Evolutionary conservation across 305 asterid genomes (phyloP).

Genomic region (Andrographis paniculata): DNA sequence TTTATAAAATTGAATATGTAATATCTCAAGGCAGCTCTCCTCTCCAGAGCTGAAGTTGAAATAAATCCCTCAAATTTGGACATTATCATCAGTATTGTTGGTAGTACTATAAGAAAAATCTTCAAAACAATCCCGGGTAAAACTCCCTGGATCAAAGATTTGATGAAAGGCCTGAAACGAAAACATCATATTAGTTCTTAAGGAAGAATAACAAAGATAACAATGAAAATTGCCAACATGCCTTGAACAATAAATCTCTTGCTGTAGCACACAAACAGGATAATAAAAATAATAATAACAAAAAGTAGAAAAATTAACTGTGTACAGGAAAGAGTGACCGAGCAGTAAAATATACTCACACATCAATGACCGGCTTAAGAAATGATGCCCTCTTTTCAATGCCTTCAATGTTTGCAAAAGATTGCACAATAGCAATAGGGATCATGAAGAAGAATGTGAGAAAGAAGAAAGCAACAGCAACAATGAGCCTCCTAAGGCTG

Average conservation of each 20-base stretch:
- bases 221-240: too few relatives aligned
- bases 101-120: conserved; percentile 79
- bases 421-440: conserved; percentile 84
- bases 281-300: too few relatives aligned
- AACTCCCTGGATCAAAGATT: conserved; percentile 82
- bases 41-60: conserved; percentile 70
- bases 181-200: too few relatives aligned
- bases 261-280: too few relatives aligned
- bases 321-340: conserved; percentile 51
- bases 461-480: conserved; percentile 80
- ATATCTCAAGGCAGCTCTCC: conserved; percentile 82
- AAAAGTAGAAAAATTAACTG: too few relatives aligned
- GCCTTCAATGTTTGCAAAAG: conserved; percentile 76
- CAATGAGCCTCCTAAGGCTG: conserved; percentile 65
- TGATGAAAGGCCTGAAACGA: conserved; percentile 60
- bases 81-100: conserved; percentile 77
- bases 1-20: conserved; percentile 74
- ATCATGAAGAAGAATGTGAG: conserved; percentile 89
- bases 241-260: too few relatives aligned
- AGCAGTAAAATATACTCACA: conserved; percentile 39
- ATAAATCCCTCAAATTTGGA: conserved; percentile 82
- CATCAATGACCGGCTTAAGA: conserved; percentile 52
- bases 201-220: too few relatives aligned
- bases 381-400: conserved; percentile 44
- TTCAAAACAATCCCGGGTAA: conserved; percentile 92